Evolutionary conservation across 306 rosid genomes (phyloP), one percentile per base, ranked within the genome.

Genomic region (Begonia masoniana): DNA sequence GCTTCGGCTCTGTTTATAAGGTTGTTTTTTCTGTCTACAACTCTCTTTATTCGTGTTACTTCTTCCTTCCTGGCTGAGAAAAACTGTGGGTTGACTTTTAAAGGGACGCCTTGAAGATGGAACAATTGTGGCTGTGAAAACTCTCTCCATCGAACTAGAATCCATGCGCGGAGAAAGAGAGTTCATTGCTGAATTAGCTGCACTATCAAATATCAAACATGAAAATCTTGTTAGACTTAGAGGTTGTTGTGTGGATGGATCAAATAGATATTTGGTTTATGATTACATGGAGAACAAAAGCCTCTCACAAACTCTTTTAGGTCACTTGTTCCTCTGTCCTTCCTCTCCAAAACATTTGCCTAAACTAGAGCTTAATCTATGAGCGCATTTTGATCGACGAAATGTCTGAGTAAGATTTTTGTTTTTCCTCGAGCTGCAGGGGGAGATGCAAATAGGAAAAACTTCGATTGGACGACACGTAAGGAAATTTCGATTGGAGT

Each of bases 231-330:
- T 83, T 3, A 58, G 57, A 48, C 82, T 91, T 35, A 57, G 58
- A 65, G 96, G 99, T 9, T 91, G 84, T 72, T 81, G 86, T 57
- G 96, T 86, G 21, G 96, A 86, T 61, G 92, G 92, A 57, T 66
- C 73, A 50, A 57, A 51, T 0, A 81, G 99, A 79, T 91, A 75
- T 51, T 67, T 91, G 61, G 92, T 91, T 41, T 91, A 86, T 47
- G 88, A 91, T 49, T 91, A 75, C 76, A 86, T 91, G 99, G 84
- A 79, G 51, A 85, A 91, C 66, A 91, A 83, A 43, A 91, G 88
- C 74, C 88, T 91, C 53, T 17, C 77, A 49, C 61, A 70, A 52
- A 62, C 70, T 60, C 84, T 86, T 50, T 71, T 76, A 50, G 84
- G 97, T 89, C 67, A 76, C n/a, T 12, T 17, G 8, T 9, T 13